Conservation (phyloP, 768 basidiomycete species). For the Crucibulum laeve region DNA sequence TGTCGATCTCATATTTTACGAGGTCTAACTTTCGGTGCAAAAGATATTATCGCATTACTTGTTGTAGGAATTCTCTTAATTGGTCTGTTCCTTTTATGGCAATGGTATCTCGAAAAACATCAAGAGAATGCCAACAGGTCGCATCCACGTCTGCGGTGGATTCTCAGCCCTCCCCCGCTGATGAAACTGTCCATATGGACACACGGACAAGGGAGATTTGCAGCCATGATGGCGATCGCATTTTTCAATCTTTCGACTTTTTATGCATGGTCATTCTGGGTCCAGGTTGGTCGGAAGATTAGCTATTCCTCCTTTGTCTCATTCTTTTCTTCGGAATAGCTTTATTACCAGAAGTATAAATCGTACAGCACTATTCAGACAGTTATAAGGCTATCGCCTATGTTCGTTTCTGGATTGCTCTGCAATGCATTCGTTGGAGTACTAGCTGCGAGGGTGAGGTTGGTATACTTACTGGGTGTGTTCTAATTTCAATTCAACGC, state of each 20-base stretch:
- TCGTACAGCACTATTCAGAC: conserved; percentile 50
- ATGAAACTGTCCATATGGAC: not conserved
- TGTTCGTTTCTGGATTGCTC: conserved; percentile 59
- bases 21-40: not conserved
- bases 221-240: not conserved
- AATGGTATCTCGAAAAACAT: not conserved
- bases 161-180: not conserved
- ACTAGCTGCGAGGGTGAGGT: conserved; percentile 48
- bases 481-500: not conserved
- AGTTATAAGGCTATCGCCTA: conserved; percentile 66
- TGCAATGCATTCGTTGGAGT: conserved; percentile 66
- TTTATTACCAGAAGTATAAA: conserved; percentile 71
- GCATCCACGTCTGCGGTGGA: too few species aligned
- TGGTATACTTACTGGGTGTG: conserved; percentile 57
- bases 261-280: not conserved
- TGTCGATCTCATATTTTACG: not conserved
- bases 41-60: not conserved
- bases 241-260: not conserved
- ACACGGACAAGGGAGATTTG: not conserved
- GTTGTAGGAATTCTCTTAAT: not conserved
- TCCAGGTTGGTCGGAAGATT: too few species aligned
- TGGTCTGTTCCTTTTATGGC: not conserved
- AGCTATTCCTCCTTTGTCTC: too few species aligned
- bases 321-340: too few species aligned
- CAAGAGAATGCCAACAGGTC: not conserved